Evolutionary conservation across 768 basidiomycete genomes (phyloP).

Genomic region (Lentinus tigrinus): DNA sequence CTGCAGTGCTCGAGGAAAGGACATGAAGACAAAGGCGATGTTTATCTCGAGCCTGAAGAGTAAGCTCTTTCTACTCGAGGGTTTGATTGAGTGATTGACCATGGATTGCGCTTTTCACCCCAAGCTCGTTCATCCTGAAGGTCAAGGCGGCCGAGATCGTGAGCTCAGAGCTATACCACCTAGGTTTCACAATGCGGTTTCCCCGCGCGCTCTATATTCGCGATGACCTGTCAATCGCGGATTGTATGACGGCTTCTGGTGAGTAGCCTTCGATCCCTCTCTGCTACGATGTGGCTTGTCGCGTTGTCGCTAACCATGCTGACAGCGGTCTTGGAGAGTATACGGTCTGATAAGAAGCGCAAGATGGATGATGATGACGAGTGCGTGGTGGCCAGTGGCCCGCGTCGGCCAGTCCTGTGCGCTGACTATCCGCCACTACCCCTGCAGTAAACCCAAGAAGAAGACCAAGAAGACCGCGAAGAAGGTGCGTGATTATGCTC

Average conservation of each 20-base stretch:
- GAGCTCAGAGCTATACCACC: conserved; percentile 59
- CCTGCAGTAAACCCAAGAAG: conserved; percentile 45
- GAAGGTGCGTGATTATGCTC: conserved; percentile 38
- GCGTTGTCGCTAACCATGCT: not conserved
- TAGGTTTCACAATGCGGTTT: conserved; percentile 92
- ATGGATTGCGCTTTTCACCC: not conserved
- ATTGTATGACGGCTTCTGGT: conserved; percentile 76
- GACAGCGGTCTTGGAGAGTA: conserved; percentile 56
- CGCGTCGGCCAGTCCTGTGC: not conserved
- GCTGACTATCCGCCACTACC: not conserved
- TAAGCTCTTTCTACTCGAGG: conserved; percentile 33
- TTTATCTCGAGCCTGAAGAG: conserved; percentile 91
- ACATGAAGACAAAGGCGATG: conserved; percentile 82
- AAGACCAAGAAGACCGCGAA: conserved; percentile 54
- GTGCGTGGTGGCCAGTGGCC: not conserved
- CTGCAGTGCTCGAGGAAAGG: conserved; percentile 56
- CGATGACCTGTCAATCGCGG: conserved; percentile 70
- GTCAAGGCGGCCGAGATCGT: conserved; percentile 94
- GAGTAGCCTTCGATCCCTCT: not conserved
- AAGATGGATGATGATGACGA: conserved; percentile 59
- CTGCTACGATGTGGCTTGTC: not conserved
- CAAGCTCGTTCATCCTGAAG: conserved; percentile 88
- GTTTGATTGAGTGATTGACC: not conserved
- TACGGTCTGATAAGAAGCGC: conserved; percentile 67
- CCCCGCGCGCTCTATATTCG: conserved; percentile 81